These are phyloP conservation scores for Candida lessepsii DNA, from an alignment of 805 yeast species.

Conservation along the genomic window DNA sequence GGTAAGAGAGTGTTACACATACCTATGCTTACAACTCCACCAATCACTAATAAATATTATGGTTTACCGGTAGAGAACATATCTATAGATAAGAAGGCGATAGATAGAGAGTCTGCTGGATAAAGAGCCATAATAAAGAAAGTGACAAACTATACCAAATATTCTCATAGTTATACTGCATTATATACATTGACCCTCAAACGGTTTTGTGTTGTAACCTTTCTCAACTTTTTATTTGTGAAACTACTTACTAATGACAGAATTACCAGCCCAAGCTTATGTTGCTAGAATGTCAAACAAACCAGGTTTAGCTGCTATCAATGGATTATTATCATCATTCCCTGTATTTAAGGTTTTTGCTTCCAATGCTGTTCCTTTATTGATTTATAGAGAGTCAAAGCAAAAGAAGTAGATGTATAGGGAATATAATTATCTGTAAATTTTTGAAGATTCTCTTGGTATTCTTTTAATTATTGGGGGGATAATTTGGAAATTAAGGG, in stretches of 20 bases:
- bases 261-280: conserved; percentile 43
- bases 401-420: not conserved
- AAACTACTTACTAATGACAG: conserved; percentile 11
- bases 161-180: no score
- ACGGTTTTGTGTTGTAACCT: not conserved
- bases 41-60: conserved; percentile 20
- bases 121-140: no score
- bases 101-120: no score
- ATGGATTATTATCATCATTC: conserved; percentile 57
- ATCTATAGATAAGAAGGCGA: no score
- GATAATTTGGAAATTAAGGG: conserved; percentile 2
- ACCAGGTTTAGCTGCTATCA: conserved; percentile 58
- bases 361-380: conserved; percentile 59
- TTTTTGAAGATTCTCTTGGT: conserved; percentile 6
- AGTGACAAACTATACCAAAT: no score
- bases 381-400: conserved; percentile 39
- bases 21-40: conserved; percentile 31
- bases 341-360: conserved; percentile 58
- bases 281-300: conserved; percentile 51
- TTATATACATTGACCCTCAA: not conserved
- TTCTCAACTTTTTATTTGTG: conserved; percentile 2
- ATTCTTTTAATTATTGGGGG: conserved; percentile 7
- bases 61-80: not conserved
- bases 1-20: conserved; percentile 22
- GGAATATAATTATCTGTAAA: conserved; percentile 1